Percentiles rank a stretch among this genome's conserved stretches.
Evolutionary conservation across 768 basidiomycete genomes (phyloP).

Genomic region (Suillus lakei): DNA sequence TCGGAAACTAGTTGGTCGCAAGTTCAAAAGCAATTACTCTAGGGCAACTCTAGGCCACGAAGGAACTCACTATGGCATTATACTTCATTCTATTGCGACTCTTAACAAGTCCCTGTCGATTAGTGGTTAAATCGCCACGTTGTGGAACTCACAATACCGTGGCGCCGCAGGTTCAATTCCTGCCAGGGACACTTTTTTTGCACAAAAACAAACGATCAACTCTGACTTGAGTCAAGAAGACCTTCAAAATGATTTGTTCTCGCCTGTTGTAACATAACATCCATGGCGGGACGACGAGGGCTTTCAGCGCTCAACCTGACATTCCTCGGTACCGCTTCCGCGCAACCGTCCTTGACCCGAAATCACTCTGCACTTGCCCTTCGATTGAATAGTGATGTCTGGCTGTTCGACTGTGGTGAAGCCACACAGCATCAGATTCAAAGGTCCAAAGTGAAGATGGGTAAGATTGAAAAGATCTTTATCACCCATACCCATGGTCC

Average conservation of each 20-base stretch:
- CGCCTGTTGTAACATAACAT: background rate
- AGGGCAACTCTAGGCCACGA: too few species aligned
- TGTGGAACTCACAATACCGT: slow-evolving; percentile 41
- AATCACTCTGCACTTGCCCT: slow-evolving; percentile 79
- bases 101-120: slow-evolving; percentile 41
- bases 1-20: slow-evolving; percentile 1
- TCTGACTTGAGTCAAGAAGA: background rate
- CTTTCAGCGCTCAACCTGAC: slow-evolving; percentile 57
- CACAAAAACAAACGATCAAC: background rate
- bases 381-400: slow-evolving; percentile 69
- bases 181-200: slow-evolving; percentile 40
- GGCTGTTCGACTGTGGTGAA: slow-evolving; percentile 89
- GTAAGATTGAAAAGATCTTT: slow-evolving; percentile 80
- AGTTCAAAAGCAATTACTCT: too few species aligned
- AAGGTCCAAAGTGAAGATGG: slow-evolving; percentile 75
- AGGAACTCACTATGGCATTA: too few species aligned
- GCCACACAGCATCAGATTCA: slow-evolving; percentile 82
- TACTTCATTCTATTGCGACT: background rate
- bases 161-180: slow-evolving; percentile 45
- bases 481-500: slow-evolving; percentile 89
- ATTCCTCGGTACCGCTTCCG: slow-evolving; percentile 83
- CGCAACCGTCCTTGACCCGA: slow-evolving; percentile 77
- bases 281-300: slow-evolving; percentile 19
- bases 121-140: slow-evolving; percentile 49
- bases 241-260: background rate